Base-by-base conservation (phyloP, 257 asterid species). In the Mentha longifolia region DNA sequence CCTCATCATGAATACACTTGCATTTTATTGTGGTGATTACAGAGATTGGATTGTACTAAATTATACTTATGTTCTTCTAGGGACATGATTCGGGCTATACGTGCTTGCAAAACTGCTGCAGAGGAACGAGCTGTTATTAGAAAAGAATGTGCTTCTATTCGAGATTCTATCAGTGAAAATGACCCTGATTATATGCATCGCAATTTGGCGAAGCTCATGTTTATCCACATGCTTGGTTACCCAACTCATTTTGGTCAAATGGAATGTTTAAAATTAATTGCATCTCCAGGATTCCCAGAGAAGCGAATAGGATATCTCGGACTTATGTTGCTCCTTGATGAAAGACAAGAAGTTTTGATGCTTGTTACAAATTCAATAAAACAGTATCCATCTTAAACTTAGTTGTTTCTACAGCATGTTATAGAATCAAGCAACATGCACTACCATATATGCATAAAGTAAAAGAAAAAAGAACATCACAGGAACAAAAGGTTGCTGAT, bases 161-260 rank as follows among this genome's bases (percentile, higher is more conserved):
- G 99, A 77, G 95, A 96, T 72, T 84, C 98, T 54, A 88, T 95
- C 71, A 89, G 98, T 69, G 98, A 92, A 78, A 88, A 88, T 73
- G 97, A 90, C 79, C 95, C 87, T 52, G 96, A 89, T 75, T 89
- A 89, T 67, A 88, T 88, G 79, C 99, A 92, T 81, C 97, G 98
- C 35, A 95, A 95, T 81, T 83, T 95, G 84, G 97, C 99, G 50
- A 95, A 95, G 83, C 98, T 95, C 83, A 95, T 92, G 99, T 95
- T 89, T 80, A 90, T 95, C 80, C 98, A 95, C 91, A 95, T 95
- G 99, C 97, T 95, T 76, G 99, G 99, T 67, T 92, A 92, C 74
- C 98, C 98, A 33, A 95, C 99, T 30, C 99, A 95, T 84, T 95
- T 95, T 82, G 99, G 98, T 81, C 99, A 95, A 85, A 95, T 95